phyloP scores from a whole-genome alignment of 352 stramenopile species.

The Globisporangium acanthophoron region DNA sequence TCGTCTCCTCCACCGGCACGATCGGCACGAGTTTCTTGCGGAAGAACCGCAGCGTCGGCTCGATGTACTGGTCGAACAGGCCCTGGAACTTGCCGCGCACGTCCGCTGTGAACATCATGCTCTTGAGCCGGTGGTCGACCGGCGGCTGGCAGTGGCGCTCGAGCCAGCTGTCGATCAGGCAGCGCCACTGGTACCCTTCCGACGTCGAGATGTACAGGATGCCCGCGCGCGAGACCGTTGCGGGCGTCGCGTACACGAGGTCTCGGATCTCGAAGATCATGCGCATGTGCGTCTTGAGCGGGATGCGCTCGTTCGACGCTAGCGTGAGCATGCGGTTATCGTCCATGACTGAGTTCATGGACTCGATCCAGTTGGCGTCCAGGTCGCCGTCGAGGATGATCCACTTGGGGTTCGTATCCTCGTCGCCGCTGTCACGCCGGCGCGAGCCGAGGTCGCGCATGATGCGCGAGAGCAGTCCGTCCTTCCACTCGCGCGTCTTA shows the following conservation, averaged over 20 bases:
- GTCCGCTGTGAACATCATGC: constrained; percentile 78
- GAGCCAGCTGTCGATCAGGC: constrained; percentile 92
- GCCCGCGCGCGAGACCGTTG: constrained; percentile 92
- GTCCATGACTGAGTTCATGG: constrained; percentile 97
- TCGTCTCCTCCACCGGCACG: constrained; percentile 92
- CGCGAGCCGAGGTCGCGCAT: constrained; percentile 94
- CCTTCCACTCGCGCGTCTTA: constrained; percentile 95
- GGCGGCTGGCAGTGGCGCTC: constrained; percentile 65
- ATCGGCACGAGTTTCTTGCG: constrained; percentile 90
- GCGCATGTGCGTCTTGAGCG: constrained; percentile 94
- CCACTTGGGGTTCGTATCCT: constrained; percentile 94
- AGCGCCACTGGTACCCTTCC: constrained; percentile 93
- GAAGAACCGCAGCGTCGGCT: constrained; percentile 91
- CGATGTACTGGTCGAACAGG: constrained; percentile 92
- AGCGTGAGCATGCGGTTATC: constrained; percentile 96
- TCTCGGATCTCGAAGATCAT: constrained; percentile 98
- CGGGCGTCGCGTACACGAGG: constrained; percentile 93
- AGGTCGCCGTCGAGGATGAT: constrained; percentile 96
- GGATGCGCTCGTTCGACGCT: constrained; percentile 95
- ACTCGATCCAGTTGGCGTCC: constrained; percentile 98
- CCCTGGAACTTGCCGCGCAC: constrained; percentile 71
- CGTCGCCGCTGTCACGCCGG: constrained; percentile 82
- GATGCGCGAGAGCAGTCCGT: constrained; percentile 93
- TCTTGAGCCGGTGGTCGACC: constrained; percentile 56
- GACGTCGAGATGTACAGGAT: constrained; percentile 96